Percentiles rank a stretch among this genome's conserved stretches.
Evolutionary conservation across 768 basidiomycete species (phyloP).

Genomic region (Solioccasus polychromus): DNA sequence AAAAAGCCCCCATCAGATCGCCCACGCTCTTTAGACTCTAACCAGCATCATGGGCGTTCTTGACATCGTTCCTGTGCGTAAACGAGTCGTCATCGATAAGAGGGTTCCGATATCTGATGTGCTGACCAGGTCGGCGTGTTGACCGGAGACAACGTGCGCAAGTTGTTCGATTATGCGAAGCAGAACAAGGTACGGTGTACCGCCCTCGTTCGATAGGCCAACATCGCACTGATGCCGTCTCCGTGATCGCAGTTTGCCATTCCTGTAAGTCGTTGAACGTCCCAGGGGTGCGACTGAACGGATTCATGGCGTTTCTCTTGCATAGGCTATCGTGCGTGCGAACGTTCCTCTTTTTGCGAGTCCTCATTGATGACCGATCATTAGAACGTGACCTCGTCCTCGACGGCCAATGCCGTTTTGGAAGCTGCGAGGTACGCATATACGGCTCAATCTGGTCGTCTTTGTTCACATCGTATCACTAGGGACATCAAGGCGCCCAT

Average conservation of each 20-base stretch:
- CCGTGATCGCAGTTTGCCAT: conserved; percentile 64
- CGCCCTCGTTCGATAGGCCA: too few relatives aligned
- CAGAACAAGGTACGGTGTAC: conserved; percentile 68
- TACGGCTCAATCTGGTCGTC: conserved; percentile 1
- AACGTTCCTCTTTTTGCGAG: not conserved
- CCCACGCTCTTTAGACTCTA: too few relatives aligned
- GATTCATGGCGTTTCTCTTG: not conserved
- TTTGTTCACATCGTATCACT: conserved; percentile 10
- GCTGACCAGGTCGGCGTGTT: conserved; percentile 79
- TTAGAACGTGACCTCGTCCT: conserved; percentile 96
- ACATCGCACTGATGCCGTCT: not conserved
- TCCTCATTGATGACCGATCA: not conserved
- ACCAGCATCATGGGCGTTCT: conserved; percentile 69
- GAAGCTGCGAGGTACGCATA: conserved; percentile 82
- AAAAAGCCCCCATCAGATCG: not conserved
- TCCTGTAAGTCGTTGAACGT: conserved; percentile 53
- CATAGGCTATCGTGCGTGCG: conserved; percentile 73
- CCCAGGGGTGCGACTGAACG: not conserved
- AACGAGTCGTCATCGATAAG: not conserved
- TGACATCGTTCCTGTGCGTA: conserved; percentile 78
- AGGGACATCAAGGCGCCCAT: conserved; percentile 97
- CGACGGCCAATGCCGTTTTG: conserved; percentile 88
- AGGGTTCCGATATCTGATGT: conserved; percentile 4
- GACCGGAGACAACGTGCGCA: conserved; percentile 92
- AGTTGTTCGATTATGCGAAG: conserved; percentile 93